A percentile compares a stretch with the other conserved stretches of the same genome.
Evolutionary conservation across 257 asterid species (phyloP).

Genomic region (Nicotiana benthamiana): DNA sequence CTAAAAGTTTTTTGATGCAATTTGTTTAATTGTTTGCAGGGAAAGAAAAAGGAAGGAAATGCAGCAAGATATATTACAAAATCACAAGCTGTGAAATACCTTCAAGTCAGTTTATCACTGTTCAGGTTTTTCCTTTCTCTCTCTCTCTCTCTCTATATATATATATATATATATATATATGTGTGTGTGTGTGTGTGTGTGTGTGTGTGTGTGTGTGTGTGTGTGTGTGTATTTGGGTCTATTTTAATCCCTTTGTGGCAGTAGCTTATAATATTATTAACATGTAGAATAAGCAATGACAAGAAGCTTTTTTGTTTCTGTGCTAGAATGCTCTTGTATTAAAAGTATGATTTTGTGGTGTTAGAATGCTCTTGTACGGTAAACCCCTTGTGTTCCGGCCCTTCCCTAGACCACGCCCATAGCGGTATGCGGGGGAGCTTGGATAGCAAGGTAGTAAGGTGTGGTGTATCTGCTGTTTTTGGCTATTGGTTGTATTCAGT

Average conservation of each 20-base stretch:
- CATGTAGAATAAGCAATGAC: background rate
- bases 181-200: too few relatives aligned
- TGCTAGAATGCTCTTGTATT: background rate
- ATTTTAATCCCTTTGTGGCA: background rate
- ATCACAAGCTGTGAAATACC: conserved; percentile 74
- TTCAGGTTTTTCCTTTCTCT: conserved; percentile 57
- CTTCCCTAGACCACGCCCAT: too few relatives aligned
- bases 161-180: too few relatives aligned
- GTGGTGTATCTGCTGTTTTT: background rate
- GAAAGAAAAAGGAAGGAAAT: conserved; percentile 97
- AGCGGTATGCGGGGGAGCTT: too few relatives aligned
- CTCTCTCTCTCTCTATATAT: too few relatives aligned
- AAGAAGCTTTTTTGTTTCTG: background rate
- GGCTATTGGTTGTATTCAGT: background rate
- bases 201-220: too few relatives aligned
- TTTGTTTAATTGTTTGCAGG: conserved; percentile 32
- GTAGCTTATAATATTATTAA: background rate
- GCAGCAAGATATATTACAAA: conserved; percentile 88
- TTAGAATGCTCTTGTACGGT: background rate
- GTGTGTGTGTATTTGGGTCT: too few relatives aligned
- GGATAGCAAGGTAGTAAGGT: too few relatives aligned
- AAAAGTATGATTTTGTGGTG: background rate
- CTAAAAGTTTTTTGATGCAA: background rate
- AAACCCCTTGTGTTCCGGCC: too few relatives aligned
- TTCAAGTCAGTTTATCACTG: conserved; percentile 75